These are phyloP conservation scores for Orbilia ellipsospora DNA, from an alignment of 2,329 filamentous ascomycete genomes.

Conservation along the genomic window DNA sequence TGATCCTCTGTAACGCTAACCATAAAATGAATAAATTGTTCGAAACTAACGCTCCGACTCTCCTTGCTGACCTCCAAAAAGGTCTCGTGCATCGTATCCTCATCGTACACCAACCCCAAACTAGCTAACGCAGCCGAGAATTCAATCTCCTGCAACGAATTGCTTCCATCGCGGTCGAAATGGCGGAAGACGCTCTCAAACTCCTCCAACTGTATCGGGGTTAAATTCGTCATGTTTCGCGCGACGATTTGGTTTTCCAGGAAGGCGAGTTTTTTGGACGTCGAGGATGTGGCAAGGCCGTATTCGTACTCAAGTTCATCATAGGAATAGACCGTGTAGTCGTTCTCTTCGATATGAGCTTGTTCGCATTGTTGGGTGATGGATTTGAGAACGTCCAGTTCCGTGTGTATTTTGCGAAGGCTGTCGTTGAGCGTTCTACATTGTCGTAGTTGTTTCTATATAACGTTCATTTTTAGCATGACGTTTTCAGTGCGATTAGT, in stretches of 20 bases:
- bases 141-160: constrained; percentile 89
- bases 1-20: constrained; percentile 98
- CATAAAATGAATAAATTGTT: constrained; percentile 99
- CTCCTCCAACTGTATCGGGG: constrained; percentile 96
- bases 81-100: constrained; percentile 97
- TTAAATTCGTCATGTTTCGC: constrained; percentile 97
- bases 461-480: background rate
- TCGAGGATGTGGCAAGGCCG: constrained; percentile 86
- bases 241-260: constrained; percentile 98
- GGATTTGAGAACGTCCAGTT: constrained; percentile 84
- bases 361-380: constrained; percentile 91
- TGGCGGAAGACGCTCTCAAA: constrained; percentile 98
- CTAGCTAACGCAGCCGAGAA: constrained; percentile 97
- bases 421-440: constrained; percentile 86
- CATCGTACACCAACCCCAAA: constrained; percentile 92
- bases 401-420: constrained; percentile 87
- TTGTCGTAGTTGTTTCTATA: constrained; percentile 79
- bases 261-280: constrained; percentile 96
- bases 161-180: constrained; percentile 92
- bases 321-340: constrained; percentile 99
- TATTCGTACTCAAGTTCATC: constrained; percentile 96
- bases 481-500: background rate
- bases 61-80: constrained; percentile 87
- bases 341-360: constrained; percentile 98
- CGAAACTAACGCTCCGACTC: constrained; percentile 86